These are phyloP conservation scores for Pyrus pyrifolia DNA, from an alignment of 306 rosid genomes.

Conservation along the genomic window DNA sequence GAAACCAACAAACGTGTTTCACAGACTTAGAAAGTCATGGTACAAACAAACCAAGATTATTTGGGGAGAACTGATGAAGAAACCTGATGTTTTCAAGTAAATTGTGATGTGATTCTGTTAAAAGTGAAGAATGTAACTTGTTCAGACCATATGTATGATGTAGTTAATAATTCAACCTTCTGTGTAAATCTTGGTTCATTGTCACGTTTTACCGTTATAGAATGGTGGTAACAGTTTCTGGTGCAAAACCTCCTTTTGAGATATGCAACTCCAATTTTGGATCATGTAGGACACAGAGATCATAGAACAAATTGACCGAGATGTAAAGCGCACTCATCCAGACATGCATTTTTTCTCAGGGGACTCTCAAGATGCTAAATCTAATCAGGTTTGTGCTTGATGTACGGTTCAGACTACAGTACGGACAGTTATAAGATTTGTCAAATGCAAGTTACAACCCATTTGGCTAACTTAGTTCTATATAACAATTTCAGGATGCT, in stretches of 20 bases:
- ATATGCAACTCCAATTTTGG: conserved; percentile 17
- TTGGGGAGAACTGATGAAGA: too few relatives aligned
- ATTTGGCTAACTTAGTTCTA: conserved; percentile 8
- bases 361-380: conserved; percentile 77
- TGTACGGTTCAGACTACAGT: conserved; percentile 5
- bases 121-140: neutral
- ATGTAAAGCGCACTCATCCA: conserved; percentile 98
- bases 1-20: too few relatives aligned
- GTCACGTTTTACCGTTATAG: neutral
- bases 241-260: neutral
- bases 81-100: too few relatives aligned
- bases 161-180: neutral
- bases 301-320: conserved; percentile 95
- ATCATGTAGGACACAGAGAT: conserved; percentile 82
- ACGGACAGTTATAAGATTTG: neutral
- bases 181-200: neutral
- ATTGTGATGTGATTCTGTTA: too few relatives aligned
- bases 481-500: conserved; percentile 66
- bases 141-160: neutral
- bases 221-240: neutral
- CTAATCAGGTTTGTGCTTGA: conserved; percentile 61
- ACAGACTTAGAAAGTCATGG: too few relatives aligned
- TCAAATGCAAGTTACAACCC: neutral
- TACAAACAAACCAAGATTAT: too few relatives aligned
- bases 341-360: conserved; percentile 94